phyloP scores from a whole-genome alignment of 2,329 filamentous ascomycete genomes.

The Alternaria triticina region DNA sequence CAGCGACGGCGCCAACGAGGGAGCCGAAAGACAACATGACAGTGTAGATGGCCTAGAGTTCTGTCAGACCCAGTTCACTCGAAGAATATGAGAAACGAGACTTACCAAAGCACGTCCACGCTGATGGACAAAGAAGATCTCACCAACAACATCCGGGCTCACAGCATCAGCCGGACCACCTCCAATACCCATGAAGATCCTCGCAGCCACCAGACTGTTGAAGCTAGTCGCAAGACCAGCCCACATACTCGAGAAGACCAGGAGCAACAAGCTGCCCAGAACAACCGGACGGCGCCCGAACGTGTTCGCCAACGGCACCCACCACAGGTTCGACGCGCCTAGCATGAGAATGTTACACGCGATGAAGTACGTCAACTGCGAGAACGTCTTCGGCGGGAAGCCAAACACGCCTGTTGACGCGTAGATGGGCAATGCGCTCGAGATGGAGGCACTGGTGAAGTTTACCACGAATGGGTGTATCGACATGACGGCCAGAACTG shows the following conservation, averaged over 20 bases:
- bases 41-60: constrained; percentile 49
- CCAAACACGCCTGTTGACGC: constrained; percentile 40
- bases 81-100: not conserved
- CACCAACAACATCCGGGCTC: constrained; percentile 50
- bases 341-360: constrained; percentile 50
- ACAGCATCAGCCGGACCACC: constrained; percentile 49
- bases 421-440: constrained; percentile 46
- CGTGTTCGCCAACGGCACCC: constrained; percentile 51
- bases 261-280: constrained; percentile 44
- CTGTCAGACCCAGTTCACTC: not conserved
- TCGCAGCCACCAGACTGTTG: constrained; percentile 46
- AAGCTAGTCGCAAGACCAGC: constrained; percentile 48
- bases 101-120: constrained; percentile 50
- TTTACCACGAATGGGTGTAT: constrained; percentile 48
- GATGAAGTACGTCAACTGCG: constrained; percentile 44
- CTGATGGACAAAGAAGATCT: constrained; percentile 53
- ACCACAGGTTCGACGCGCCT: constrained; percentile 49
- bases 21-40: constrained; percentile 49
- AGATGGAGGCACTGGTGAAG: constrained; percentile 45
- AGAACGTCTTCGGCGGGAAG: constrained; percentile 38
- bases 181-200: constrained; percentile 48
- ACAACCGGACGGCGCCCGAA: constrained; percentile 50
- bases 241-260: constrained; percentile 48
- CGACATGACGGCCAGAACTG: constrained; percentile 47
- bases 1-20: constrained; percentile 47